Base-by-base conservation (phyloP, 257 asterid species). In the Oldenlandia corymbosa region DNA sequence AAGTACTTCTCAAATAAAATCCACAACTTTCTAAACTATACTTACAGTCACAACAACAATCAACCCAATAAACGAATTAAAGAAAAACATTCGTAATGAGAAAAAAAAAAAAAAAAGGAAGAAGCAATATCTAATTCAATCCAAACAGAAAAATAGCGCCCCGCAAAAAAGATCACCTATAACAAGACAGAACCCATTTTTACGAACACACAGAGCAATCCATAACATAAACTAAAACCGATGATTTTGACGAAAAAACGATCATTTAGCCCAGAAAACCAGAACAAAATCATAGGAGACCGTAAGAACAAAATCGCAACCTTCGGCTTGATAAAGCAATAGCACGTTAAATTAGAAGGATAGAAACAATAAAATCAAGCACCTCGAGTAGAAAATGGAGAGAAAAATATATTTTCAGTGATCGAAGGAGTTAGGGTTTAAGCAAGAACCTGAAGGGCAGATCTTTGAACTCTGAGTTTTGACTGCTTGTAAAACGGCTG, bases 401-500 rank as follows among this genome's bases (percentile, higher is more conserved):
- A 34, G 7, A 14, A 23, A 23, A 21, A 2, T 51, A 31, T 51
- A 21, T 3, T 45, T 18, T 51, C 28, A 1, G 4, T 2, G 16
- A 14, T 12, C 6, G 28, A 52, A 8, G 13, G 31, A 12, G 13
- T 53, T 54, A 18, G 24, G 70, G 53, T 54, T 65, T 65, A 27
- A 27, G 62, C 30, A 23, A 41, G 59, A 18, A 26, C 60, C 34
- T 24, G 59, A 43, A 28, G n/a, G 7, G 53, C 26, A 18, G 46
- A 57, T 23, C 66, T 57, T 68, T n/a, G n/a, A n/a, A n/a, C n/a
- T n/a, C n/a, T n/a, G n/a, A n/a, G n/a, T n/a, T n/a, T n/a, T n/a
- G n/a, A n/a, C n/a, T n/a, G n/a, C n/a, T 68, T 63, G 36, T 50
- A 28, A 5, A 24, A 68, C 7, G 45, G 16, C 39, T 20, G 53